Percentiles rank a stretch among this genome's conserved stretches.
Evolutionary conservation across 2,329 filamentous ascomycete genomes (phyloP).

Genomic region (Teratosphaeriaceae sp.): DNA sequence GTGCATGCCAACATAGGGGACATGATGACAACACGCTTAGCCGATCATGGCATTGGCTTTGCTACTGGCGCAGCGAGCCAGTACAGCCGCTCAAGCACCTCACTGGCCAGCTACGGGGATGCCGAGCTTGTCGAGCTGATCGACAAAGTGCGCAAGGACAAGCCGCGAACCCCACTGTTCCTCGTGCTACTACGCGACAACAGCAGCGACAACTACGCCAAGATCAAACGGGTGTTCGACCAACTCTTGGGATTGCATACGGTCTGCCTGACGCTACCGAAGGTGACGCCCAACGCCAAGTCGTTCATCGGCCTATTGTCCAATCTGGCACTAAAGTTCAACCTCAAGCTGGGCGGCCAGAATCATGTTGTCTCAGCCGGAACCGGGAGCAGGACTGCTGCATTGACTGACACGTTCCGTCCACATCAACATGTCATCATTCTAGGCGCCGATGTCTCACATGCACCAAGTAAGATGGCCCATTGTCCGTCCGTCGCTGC

Average conservation of each 20-base stretch:
- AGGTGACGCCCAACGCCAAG: neutral
- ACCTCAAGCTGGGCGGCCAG: conserved; percentile 1
- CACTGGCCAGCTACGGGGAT: no score
- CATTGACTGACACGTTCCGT: neutral
- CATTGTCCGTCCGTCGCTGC: neutral
- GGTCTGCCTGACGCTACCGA: conserved; percentile 1
- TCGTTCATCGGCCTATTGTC: neutral
- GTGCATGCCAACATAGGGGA: no score
- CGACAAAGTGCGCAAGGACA: neutral
- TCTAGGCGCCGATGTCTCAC: neutral
- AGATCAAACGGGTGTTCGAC: conserved; percentile 2
- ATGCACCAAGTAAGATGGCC: neutral
- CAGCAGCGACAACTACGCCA: conserved; percentile 3
- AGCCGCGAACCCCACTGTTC: neutral
- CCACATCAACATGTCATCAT: neutral
- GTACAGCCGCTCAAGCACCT: no score
- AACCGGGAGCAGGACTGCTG: neutral
- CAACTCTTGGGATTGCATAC: conserved; percentile 3
- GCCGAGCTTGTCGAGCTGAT: neutral
- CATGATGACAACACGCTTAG: no score
- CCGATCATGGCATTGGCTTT: no score
- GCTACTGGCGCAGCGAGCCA: no score
- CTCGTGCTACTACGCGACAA: neutral
- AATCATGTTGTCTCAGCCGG: neutral
- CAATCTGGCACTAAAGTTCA: conserved; percentile 5